Base-by-base conservation (phyloP, 352 stramenopile species). In the Pythium coloratum region DNA sequence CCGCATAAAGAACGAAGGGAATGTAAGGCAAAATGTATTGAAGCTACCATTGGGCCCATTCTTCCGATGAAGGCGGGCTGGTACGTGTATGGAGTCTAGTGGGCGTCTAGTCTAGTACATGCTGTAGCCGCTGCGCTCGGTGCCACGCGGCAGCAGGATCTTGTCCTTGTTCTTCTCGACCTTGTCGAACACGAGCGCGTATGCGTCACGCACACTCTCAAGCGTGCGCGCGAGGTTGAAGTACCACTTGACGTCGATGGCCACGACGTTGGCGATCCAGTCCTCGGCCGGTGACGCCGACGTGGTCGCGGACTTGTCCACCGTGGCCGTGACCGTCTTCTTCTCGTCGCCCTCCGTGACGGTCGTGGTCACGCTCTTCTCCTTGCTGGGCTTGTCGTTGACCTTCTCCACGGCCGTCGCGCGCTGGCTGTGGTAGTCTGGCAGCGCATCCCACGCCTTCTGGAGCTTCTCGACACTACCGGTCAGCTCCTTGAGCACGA, bases 221-320 rank as follows among this genome's bases (percentile, higher is more conserved):
- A 95, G 77, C 14, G 76, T 73, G 49, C 81, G 80, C 59, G 76
- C 75, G 18, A 94, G 68, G 73, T 93, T 91, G 44, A 88, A 90
- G 63, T 84, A 90, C 87, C 87, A 95, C 76, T 95, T 94, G 64
- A 95, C 63, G 57, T 95, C 87, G 18, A 95, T 59, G 38, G 86
- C 84, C 18, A 91, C 80, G 55, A 92, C 72, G 38, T 89, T 73
- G 20, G 84, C 79, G n/a, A 88, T 26, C 56, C 80, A 82, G 60
- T 95, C 86, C 28, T 88, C 73, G 3, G 75, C 69, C 0, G 76
- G 76, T 8, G 67, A 57, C 20, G 64, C 71, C 40, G 59, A 36
- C 9, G 69, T 79, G 32, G 67, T 60, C 40, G 75, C 80, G 65
- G 82, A 71, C 67, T 92, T 92, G 56, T 89, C 82, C 55, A 87